Evolutionary conservation across 805 yeast species (phyloP).

Genomic region (Nematodospora valgi): DNA sequence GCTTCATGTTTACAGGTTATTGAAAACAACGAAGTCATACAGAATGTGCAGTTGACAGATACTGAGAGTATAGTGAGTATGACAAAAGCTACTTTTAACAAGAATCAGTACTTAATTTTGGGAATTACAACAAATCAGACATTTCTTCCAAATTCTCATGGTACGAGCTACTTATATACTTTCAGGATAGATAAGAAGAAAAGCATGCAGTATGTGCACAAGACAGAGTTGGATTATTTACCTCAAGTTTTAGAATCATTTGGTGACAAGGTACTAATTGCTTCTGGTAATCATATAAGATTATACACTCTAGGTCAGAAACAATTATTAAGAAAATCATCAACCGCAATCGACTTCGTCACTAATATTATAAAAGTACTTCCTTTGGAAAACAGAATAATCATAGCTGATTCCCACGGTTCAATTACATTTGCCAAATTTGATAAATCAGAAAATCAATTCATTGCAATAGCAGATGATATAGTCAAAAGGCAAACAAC

Average conservation of each 20-base stretch:
- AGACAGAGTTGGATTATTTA: conserved; percentile 50
- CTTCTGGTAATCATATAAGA: conserved; percentile 49
- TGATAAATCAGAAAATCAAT: conserved; percentile 44
- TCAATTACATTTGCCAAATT: conserved; percentile 59
- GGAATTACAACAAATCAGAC: conserved; percentile 35
- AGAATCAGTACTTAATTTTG: conserved; percentile 40
- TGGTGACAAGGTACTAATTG: conserved; percentile 57
- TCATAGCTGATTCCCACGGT: conserved; percentile 62
- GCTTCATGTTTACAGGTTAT: conserved; percentile 55
- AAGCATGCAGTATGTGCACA: conserved; percentile 49
- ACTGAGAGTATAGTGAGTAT: conserved; percentile 44
- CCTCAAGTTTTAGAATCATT: conserved; percentile 52
- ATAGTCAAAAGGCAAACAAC: conserved; percentile 64
- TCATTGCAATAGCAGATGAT: conserved; percentile 71
- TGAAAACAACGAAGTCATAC: conserved; percentile 31
- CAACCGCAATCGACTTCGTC: conserved; percentile 40
- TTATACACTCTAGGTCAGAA: conserved; percentile 73
- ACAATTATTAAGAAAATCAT: conserved; percentile 70
- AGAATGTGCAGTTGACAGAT: conserved; percentile 42
- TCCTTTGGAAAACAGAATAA: conserved; percentile 55
- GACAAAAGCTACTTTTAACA: conserved; percentile 26
- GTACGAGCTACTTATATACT: conserved; percentile 30
- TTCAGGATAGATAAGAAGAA: conserved; percentile 33
- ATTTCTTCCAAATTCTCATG: conserved; percentile 24
- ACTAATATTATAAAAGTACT: conserved; percentile 51